Evolutionary conservation across 768 basidiomycete species (phyloP), one percentile per base, ranked within the genome.

Genomic region (Ephemerocybe angulata): DNA sequence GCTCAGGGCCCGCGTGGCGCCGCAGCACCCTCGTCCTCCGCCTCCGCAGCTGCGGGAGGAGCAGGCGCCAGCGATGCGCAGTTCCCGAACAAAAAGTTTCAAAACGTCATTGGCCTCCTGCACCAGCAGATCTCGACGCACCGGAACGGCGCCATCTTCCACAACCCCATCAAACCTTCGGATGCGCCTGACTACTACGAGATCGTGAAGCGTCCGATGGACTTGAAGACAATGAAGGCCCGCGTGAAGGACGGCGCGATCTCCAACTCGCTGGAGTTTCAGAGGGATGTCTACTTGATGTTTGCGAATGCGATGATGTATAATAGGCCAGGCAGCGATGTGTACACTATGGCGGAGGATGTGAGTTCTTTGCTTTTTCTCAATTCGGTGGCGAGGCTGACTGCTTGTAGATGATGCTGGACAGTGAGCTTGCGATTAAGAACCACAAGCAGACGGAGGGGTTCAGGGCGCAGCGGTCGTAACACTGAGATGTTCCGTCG

Each of bases 271-370:
- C 77, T 87, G 29, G 93, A 98, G 65, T 97, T 88, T 63, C 89
- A 95, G 65, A 78, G 93, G 58, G 96, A 97, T 62, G 82, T 95
- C 10, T 87, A 84, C 65, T 76, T 97, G 58, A 96, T 98, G 88
- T 96, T 97, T 69, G 90, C 93, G 7, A 98, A 98, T 68, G 91
- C 96, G 4, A 87, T 96, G 84, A 93, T 98, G 89, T 98, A 93
- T 68, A 98, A 98, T 60, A 76, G 87, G 44, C 88, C 91, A 1
- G 84, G 84, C 3, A 89, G 87, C 15, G 90, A 92, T 65, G 87
- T 96, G n/a, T 84, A 87, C 58, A 78, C 76, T 50, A 96, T 95
- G 90, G 91, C 95, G 5, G 85, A 92, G 66, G 91, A 94, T 76
- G 93, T 94, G 65, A 70, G 87, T n/a, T 53, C 28, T 30, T 56